Conservation (phyloP, 192 early-diverging fungal genomes). For the Coemansia guatemalensis region DNA sequence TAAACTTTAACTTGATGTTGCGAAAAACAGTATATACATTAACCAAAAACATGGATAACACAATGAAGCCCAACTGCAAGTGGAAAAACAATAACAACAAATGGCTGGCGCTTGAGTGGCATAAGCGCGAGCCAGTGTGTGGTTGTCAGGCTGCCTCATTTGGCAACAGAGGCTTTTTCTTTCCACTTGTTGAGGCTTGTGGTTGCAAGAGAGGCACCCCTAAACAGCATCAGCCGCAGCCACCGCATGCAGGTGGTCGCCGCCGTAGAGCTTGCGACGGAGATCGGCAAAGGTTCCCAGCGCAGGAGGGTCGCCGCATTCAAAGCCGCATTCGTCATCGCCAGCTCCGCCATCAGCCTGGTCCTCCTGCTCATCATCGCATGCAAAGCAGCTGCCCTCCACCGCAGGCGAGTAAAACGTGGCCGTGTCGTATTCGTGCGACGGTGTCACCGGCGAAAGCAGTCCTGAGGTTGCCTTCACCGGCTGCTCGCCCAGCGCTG, state of each 20-base stretch:
- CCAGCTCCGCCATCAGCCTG: conserved; percentile 9
- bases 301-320: conserved; percentile 5
- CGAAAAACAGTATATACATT: neutral
- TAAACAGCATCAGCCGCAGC: conserved; percentile 11
- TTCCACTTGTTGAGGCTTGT: too few relatives aligned
- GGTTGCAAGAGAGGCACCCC: too few relatives aligned
- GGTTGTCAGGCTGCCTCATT: neutral
- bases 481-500: neutral
- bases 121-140: neutral
- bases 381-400: conserved; percentile 3
- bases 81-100: neutral
- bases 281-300: conserved; percentile 50
- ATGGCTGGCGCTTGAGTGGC: neutral
- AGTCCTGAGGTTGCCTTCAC: conserved; percentile 14
- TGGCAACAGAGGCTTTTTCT: neutral
- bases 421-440: neutral
- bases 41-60: neutral
- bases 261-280: conserved; percentile 49
- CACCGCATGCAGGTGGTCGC: conserved; percentile 18
- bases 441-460: conserved; percentile 19
- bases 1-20: neutral
- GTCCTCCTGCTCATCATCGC: conserved; percentile 8
- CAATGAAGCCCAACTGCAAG: neutral
- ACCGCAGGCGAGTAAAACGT: too few relatives aligned
- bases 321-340: conserved; percentile 21